A percentile compares a stretch with the other conserved stretches of the same genome.
Evolutionary conservation across 2,329 filamentous ascomycete species (phyloP).

Genomic region (Metarhizium guizhouense): DNA sequence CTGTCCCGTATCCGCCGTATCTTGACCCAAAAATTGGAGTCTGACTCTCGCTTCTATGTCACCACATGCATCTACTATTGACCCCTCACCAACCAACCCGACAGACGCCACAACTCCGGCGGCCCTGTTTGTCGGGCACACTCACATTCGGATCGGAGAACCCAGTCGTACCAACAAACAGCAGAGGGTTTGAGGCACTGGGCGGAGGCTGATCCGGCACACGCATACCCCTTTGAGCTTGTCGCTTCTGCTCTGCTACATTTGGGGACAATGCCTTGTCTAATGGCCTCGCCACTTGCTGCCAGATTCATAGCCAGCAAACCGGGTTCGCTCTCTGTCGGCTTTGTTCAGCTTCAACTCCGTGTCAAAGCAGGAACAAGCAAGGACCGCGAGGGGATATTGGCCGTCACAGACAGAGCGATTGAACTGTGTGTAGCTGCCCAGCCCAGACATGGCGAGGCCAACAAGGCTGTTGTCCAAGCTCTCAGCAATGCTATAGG

Average conservation of each 20-base stretch:
- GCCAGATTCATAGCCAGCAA: conserved; percentile 39
- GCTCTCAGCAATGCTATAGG: conserved; percentile 52
- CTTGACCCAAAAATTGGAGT: too few species aligned
- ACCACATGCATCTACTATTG: too few species aligned
- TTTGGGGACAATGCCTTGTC: background rate
- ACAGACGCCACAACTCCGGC: too few species aligned
- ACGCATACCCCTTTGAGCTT: too few species aligned
- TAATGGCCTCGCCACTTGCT: conserved; percentile 22
- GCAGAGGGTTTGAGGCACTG: too few species aligned
- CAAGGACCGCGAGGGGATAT: conserved; percentile 52
- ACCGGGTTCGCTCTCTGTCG: conserved; percentile 31
- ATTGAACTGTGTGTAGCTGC: conserved; percentile 60
- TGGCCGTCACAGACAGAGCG: conserved; percentile 42
- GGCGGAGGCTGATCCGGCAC: too few species aligned
- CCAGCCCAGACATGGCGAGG: conserved; percentile 56
- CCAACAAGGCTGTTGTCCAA: conserved; percentile 57
- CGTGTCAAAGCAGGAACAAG: conserved; percentile 59
- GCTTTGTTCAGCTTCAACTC: conserved; percentile 51
- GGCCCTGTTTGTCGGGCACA: too few species aligned
- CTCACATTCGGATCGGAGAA: too few species aligned
- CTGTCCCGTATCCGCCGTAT: too few species aligned
- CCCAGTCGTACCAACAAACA: too few species aligned
- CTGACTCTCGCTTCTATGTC: too few species aligned
- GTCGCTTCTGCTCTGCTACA: background rate
- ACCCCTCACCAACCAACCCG: background rate